Percentiles rank a stretch among this genome's conserved stretches.
Evolutionary conservation across 805 yeast genomes (phyloP).

Genomic region (Grigorovia yakushimaensis): DNA sequence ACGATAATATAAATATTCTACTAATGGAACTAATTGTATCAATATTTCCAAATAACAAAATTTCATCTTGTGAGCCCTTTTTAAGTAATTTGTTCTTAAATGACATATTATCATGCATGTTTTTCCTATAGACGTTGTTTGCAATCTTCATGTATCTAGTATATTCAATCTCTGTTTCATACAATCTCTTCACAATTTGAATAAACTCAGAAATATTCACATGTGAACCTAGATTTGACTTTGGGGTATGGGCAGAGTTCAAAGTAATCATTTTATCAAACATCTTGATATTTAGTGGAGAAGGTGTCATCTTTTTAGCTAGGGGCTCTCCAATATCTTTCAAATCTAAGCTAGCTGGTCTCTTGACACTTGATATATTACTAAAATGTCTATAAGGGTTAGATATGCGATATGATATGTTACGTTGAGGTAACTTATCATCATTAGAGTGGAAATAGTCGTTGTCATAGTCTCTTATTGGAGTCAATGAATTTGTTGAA

Average conservation of each 20-base stretch:
- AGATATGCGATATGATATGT: background rate
- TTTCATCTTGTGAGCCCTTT: slow-evolving; percentile 25
- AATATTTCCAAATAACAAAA: slow-evolving; percentile 36
- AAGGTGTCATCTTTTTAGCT: slow-evolving; percentile 29
- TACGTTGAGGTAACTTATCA: slow-evolving; percentile 13
- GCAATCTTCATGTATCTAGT: slow-evolving; percentile 23
- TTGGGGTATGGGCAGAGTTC: slow-evolving; percentile 1
- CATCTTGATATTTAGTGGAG: slow-evolving; percentile 26
- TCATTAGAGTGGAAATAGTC: slow-evolving; percentile 24
- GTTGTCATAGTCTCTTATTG: slow-evolving; percentile 24
- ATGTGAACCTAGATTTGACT: background rate
- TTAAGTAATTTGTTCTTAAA: slow-evolving; percentile 26
- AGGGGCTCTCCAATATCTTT: slow-evolving; percentile 1
- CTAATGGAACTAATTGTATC: slow-evolving; percentile 32
- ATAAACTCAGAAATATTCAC: slow-evolving; percentile 8
- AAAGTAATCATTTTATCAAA: slow-evolving; percentile 12
- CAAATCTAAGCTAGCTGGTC: slow-evolving; percentile 23
- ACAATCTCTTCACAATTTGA: slow-evolving; percentile 20
- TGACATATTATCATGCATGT: slow-evolving; percentile 23
- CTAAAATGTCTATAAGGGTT: slow-evolving; percentile 5
- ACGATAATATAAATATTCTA: slow-evolving; percentile 21
- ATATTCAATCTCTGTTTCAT: slow-evolving; percentile 30
- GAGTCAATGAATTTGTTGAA: slow-evolving; percentile 21
- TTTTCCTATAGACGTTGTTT: slow-evolving; percentile 27
- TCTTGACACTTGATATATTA: slow-evolving; percentile 4